Evolutionary conservation across 108 stramenopile genomes (phyloP), one percentile per base, ranked within the genome.

Genomic region (Discostella pseudostelligera): DNA sequence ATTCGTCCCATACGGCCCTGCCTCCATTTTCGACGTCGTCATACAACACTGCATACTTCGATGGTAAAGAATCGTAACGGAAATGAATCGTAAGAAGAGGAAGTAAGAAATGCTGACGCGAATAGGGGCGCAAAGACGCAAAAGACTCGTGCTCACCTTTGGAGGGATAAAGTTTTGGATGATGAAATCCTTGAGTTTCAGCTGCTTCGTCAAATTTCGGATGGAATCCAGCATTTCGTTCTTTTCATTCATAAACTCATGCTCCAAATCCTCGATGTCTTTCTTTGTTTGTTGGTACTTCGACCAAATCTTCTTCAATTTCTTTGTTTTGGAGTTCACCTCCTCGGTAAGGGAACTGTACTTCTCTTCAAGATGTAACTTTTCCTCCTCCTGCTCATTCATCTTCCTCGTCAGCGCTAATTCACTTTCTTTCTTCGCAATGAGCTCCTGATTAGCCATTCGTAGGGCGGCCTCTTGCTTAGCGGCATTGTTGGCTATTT

Each of bases 151-250:
- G 16, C 45, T 55, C 40, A 78, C 89, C 70, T 85, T 81, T 20
- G 89, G 83, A 0, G 93, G 93, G 21, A 94, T 79, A 39, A 94
- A 92, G 46, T 82, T 76, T 10, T 71, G 56, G 8, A 94, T 83
- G 45, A 93, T 32, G n/a, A 91, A 76, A 47, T 92, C 83, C 62
- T 93, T 93, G n/a, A 96, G 83, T 78, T 96, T 96, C 28, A 92
- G 40, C 60, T 90, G 85, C n/a, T 78, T 78, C 5, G 86, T 83
- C 61, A 94, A 81, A 29, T 96, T 81, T 10, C 95, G 85, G 26
- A 96, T 88, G 14, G 88, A 79, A 35, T 88, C 87, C 24, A 96
- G 81, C 87, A 91, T 80, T 63, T 89, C 93, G 25, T 81, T 67
- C 58, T 89, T 79, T 72, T 96, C 93, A 22, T 36, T 67, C 71